These are phyloP conservation scores for Trichoderma reesei DNA, from an alignment of 495 filamentous ascomycete genomes.

Conservation along the genomic window DNA sequence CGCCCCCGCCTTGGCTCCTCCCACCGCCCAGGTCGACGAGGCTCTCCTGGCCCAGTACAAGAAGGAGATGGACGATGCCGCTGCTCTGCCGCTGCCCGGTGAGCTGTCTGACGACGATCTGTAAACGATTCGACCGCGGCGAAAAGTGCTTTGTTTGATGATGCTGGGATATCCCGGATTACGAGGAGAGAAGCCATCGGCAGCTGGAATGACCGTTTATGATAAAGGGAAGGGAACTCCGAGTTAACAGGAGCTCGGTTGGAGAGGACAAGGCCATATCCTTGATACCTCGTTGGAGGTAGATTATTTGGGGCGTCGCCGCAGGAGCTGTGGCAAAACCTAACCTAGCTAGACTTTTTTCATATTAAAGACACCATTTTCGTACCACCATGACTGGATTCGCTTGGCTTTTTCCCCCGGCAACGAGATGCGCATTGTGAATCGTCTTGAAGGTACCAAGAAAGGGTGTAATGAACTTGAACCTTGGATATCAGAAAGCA, in stretches of 20 bases:
- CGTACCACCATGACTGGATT: neutral
- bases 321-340: conserved; percentile 4
- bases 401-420: neutral
- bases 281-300: conserved; percentile 1
- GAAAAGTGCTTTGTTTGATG: conserved; percentile 2
- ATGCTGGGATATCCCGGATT: conserved; percentile 7
- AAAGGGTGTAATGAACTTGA: neutral
- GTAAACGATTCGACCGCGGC: conserved; percentile 27
- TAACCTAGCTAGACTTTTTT: conserved; percentile 9
- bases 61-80: conserved; percentile 79
- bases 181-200: neutral
- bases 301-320: conserved; percentile 7
- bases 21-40: conserved; percentile 79
- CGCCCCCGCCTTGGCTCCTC: conserved; percentile 85
- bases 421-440: neutral
- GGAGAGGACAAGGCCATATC: neutral
- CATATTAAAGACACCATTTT: conserved; percentile 8
- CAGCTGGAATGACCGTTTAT: conserved; percentile 11
- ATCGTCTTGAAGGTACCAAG: neutral
- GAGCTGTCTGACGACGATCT: conserved; percentile 76
- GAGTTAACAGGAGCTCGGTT: conserved; percentile 3
- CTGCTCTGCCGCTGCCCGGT: conserved; percentile 78
- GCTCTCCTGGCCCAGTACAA: conserved; percentile 70
- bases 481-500: too few relatives aligned
- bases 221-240: conserved; percentile 4